Evolutionary conservation across 768 basidiomycete genomes (phyloP), one percentile per base, ranked within the genome.

Genomic region (Calvatia gigantea): DNA sequence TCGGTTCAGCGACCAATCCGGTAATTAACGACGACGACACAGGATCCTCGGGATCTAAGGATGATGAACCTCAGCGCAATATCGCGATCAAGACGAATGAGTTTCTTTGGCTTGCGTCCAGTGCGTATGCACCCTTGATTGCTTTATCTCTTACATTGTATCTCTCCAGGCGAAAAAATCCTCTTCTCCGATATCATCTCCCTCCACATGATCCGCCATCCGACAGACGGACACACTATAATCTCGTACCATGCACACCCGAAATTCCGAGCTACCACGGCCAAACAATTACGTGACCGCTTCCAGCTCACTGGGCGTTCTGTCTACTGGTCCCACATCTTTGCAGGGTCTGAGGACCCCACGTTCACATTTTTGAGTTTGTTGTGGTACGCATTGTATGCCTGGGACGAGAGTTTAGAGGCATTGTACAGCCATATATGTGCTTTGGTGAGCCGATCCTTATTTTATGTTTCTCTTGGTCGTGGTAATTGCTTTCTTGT

Each of bases 371-470:
- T 81, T 31, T 59, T 82, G 21, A 69, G 76, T 5, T 69, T 73
- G 21, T 61, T 82, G 23, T 82, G 80, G 81, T 75, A 81, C 49
- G 73, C 78, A 3, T 51, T 81, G 37, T 82, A 81, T 58, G 75
- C 76, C 1, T 82, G 79, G 78, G 80, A 82, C 47, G 72, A 81
- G 61, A 69, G 77, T 0, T 63, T 82, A 4, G 80, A 81, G 56
- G 60, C 62, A 15, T 64, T 82, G 21, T 80, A 79, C 48, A 58
- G 63, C 2, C 73, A 80, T 57, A 70, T 82, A 37, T 73, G 67
- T 58, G 58, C 51, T 28, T 67, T 80, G 33, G 80, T 80, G 51
- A 57, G 74, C 61, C 17, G n/a, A 27, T 12, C 35, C 54, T 15
- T 7, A 15, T 19, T 37, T n/a, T 37, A 9, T 23, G 9, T 8